These are phyloP conservation scores for Osmozyma mogii DNA, from an alignment of 805 yeast genomes.

Conservation along the genomic window DNA sequence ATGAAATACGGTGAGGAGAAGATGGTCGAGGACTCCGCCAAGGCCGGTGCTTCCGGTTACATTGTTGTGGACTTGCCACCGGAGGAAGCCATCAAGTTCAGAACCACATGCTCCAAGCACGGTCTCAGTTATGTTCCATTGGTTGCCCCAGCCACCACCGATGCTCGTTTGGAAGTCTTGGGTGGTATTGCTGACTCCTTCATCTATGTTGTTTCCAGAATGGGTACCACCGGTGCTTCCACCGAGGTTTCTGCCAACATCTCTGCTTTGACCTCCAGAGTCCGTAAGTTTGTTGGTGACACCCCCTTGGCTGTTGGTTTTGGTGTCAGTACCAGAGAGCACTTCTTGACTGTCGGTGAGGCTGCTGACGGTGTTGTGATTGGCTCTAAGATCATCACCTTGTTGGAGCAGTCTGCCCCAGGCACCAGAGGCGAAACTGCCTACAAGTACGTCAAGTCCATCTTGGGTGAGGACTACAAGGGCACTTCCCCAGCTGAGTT, in stretches of 20 bases:
- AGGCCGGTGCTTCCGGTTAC: conserved; percentile 92
- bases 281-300: conserved; percentile 64
- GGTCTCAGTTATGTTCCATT: conserved; percentile 85
- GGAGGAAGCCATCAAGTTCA: conserved; percentile 87
- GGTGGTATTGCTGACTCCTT: conserved; percentile 90
- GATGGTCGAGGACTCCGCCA: conserved; percentile 68
- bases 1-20: conserved; percentile 81
- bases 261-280: conserved; percentile 61
- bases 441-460: conserved; percentile 56
- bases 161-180: conserved; percentile 71
- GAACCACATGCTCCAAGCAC: conserved; percentile 57
- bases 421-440: conserved; percentile 61
- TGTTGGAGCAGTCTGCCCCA: conserved; percentile 55
- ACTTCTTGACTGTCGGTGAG: conserved; percentile 69
- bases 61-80: conserved; percentile 96
- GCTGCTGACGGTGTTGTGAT: conserved; percentile 93
- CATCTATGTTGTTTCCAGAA: conserved; percentile 91
- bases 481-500: conserved; percentile 22
- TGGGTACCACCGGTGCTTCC: conserved; percentile 96
- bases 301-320: conserved; percentile 85
- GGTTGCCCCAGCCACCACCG: conserved; percentile 95
- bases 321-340: conserved; percentile 93
- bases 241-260: conserved; percentile 57
- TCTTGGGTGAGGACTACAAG: conserved; percentile 49
- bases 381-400: conserved; percentile 75